These are phyloP conservation scores for Kwoniella sp. DNA, from an alignment of 768 basidiomycete genomes.

Conservation along the genomic window DNA sequence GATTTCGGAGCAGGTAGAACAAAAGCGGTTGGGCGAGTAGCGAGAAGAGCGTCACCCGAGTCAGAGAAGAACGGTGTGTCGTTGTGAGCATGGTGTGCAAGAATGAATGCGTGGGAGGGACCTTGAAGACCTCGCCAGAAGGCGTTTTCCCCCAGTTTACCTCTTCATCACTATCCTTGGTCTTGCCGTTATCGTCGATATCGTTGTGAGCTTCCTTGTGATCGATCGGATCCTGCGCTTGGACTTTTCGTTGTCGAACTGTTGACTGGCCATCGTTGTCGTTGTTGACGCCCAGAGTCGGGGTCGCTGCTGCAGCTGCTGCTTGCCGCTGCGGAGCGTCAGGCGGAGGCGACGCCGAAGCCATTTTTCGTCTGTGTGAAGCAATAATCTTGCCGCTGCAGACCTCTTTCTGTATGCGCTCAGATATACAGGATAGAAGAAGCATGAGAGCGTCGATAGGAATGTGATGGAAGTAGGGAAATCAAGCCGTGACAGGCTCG, in stretches of 20 bases:
- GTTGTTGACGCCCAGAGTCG: background rate
- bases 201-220: background rate
- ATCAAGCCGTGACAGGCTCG: background rate
- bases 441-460: background rate
- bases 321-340: background rate
- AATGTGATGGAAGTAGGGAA: background rate
- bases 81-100: slow-evolving; percentile 41
- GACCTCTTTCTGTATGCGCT: no score
- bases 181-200: slow-evolving; percentile 8
- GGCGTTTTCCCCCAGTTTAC: slow-evolving; percentile 71
- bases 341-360: background rate
- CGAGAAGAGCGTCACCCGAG: slow-evolving; percentile 78
- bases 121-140: slow-evolving; percentile 68
- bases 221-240: background rate
- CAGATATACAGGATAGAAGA: background rate
- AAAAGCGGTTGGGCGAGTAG: slow-evolving; percentile 76
- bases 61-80: slow-evolving; percentile 64
- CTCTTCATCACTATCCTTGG: slow-evolving; percentile 58
- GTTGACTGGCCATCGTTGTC: slow-evolving; percentile 10
- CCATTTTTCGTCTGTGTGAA: background rate
- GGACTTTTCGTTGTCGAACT: slow-evolving; percentile 30
- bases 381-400: no score
- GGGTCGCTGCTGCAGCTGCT: background rate
- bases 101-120: slow-evolving; percentile 59
- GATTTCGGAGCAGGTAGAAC: slow-evolving; percentile 65